Evolutionary conservation across 495 filamentous ascomycete genomes (phyloP).

Genomic region (Tuber brumale): DNA sequence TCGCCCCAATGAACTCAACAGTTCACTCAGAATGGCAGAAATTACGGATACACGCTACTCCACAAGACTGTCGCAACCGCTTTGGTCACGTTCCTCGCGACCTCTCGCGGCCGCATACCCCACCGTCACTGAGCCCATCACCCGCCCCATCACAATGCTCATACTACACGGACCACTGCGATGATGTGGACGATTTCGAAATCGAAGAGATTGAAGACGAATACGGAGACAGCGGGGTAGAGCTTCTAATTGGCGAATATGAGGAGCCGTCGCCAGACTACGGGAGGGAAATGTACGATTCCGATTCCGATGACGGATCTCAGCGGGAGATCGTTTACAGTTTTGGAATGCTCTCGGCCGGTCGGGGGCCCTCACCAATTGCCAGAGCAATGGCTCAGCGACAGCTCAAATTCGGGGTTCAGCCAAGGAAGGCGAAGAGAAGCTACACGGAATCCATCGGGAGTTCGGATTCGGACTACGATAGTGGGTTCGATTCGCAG

Average conservation of each 20-base stretch:
- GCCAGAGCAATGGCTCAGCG: neutral
- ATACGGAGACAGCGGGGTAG: constrained; percentile 20
- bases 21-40: constrained; percentile 23
- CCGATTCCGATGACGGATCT: constrained; percentile 14
- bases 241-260: constrained; percentile 24
- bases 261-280: constrained; percentile 30
- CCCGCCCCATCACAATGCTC: constrained; percentile 8
- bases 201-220: constrained; percentile 23
- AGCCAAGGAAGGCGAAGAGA: constrained; percentile 6
- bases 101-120: constrained; percentile 14
- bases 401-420: neutral
- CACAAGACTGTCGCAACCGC: neutral
- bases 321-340: constrained; percentile 18
- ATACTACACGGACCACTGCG: constrained; percentile 11
- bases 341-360: constrained; percentile 15
- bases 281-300: constrained; percentile 18
- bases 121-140: constrained; percentile 15
- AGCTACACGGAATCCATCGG: constrained; percentile 18
- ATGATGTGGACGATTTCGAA: constrained; percentile 26
- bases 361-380: neutral
- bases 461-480: constrained; percentile 19
- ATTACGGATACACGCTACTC: neutral
- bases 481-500: constrained; percentile 24
- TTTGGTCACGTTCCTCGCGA: neutral
- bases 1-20: neutral